These are phyloP conservation scores for Paramecium bursaria DNA, from an alignment of 73 alveolate species.

Conservation along the genomic window DNA sequence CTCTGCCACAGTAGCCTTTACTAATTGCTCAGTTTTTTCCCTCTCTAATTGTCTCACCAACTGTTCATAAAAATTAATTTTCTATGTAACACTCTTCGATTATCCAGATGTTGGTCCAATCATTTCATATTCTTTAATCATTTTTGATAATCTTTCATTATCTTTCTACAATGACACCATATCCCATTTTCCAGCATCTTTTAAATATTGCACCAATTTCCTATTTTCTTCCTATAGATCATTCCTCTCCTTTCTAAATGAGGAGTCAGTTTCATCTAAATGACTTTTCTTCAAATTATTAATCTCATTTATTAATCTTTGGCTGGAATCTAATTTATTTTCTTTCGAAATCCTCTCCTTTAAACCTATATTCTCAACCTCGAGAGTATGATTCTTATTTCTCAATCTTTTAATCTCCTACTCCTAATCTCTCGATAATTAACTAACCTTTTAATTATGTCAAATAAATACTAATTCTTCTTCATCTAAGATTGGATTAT, in stretches of 20 bases:
- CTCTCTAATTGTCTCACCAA: conserved; percentile 93
- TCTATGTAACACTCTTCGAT: conserved; percentile 86
- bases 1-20: conserved; percentile 98
- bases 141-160: conserved; percentile 77
- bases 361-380: conserved; percentile 77
- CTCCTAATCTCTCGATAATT: conserved; percentile 82
- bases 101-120: conserved; percentile 90
- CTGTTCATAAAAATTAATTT: conserved; percentile 85
- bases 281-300: conserved; percentile 56
- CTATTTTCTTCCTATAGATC: conserved; percentile 93
- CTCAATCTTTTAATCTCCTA: conserved; percentile 93
- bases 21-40: conserved; percentile 95
- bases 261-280: conserved; percentile 65
- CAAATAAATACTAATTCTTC: conserved; percentile 91
- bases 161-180: conserved; percentile 77
- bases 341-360: conserved; percentile 56
- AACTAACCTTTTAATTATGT: neutral
- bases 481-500: conserved; percentile 87
- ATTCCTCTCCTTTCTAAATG: conserved; percentile 89
- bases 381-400: conserved; percentile 90
- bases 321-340: conserved; percentile 25
- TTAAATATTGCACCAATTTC: conserved; percentile 59
- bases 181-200: conserved; percentile 83
- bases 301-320: conserved; percentile 72
- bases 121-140: conserved; percentile 70